Evolutionary conservation across 805 yeast species (phyloP).

Genomic region (Starmera pachycereana): DNA sequence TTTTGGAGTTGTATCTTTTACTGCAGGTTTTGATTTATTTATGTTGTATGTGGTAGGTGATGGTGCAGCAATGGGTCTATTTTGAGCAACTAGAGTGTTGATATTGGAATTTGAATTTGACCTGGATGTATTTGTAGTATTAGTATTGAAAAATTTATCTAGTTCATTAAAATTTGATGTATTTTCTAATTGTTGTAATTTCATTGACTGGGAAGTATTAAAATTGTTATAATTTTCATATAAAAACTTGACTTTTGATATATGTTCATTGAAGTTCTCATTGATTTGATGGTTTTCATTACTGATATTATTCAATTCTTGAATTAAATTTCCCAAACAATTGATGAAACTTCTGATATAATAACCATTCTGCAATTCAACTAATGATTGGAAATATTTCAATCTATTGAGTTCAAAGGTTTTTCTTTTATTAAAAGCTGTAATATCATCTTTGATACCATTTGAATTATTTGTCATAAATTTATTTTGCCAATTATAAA

Average conservation of each 20-base stretch:
- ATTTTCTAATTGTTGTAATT: constrained; percentile 2
- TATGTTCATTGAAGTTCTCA: neutral
- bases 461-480: neutral
- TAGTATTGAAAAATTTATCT: neutral
- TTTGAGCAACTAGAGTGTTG: neutral
- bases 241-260: constrained; percentile 7
- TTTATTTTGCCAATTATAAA: constrained; percentile 1
- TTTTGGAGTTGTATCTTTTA: neutral
- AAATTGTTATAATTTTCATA: constrained; percentile 7
- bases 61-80: neutral
- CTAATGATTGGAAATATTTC: constrained; percentile 34
- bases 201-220: constrained; percentile 4
- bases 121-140: neutral
- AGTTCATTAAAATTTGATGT: neutral
- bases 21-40: constrained; percentile 1
- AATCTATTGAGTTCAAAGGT: constrained; percentile 33
- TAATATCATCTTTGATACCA: constrained; percentile 19
- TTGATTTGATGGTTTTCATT: neutral
- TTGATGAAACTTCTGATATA: constrained; percentile 9
- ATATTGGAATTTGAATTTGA: neutral
- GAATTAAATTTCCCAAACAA: constrained; percentile 6
- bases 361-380: constrained; percentile 16
- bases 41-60: neutral
- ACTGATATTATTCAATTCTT: neutral
- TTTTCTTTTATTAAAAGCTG: constrained; percentile 25